Conservation (phyloP, 2,329 filamentous ascomycete species). For the Aspergillus pseudoglaucus region DNA sequence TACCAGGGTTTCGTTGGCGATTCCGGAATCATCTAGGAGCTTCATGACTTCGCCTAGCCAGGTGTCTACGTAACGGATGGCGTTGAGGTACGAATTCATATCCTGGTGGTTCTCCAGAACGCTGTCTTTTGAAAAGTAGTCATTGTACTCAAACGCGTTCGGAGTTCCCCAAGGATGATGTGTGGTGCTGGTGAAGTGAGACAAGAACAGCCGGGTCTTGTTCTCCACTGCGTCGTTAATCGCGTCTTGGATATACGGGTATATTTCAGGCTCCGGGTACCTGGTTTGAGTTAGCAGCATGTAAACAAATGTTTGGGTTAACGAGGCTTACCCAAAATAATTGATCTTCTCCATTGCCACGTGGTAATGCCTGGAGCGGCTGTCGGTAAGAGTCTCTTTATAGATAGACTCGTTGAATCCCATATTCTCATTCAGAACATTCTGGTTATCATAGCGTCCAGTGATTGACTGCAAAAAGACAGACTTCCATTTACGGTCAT, state of each 20-base stretch:
- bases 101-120: constrained; percentile 17
- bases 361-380: constrained; percentile 27
- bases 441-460: constrained; percentile 23
- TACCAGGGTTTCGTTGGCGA: constrained; percentile 24
- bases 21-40: constrained; percentile 19
- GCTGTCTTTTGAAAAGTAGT: constrained; percentile 18
- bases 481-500: constrained; percentile 23
- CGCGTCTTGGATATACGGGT: constrained; percentile 33
- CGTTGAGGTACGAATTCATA: constrained; percentile 24
- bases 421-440: constrained; percentile 26
- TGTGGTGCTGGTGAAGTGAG: constrained; percentile 27
- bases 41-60: constrained; percentile 23
- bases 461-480: constrained; percentile 28
- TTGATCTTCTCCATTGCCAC: constrained; percentile 28
- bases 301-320: constrained; percentile 1
- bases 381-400: constrained; percentile 22
- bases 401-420: constrained; percentile 28
- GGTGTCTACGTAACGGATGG: constrained; percentile 18
- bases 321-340: constrained; percentile 36
- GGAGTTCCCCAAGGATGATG: constrained; percentile 41
- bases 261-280: constrained; percentile 32
- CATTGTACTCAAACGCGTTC: constrained; percentile 17
- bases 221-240: constrained; percentile 22
- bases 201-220: constrained; percentile 23
- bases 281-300: constrained; percentile 9